Evolutionary conservation across 2,329 filamentous ascomycete genomes (phyloP), one percentile per base, ranked within the genome.

Genomic region (Cercospora zeae-maydis): DNA sequence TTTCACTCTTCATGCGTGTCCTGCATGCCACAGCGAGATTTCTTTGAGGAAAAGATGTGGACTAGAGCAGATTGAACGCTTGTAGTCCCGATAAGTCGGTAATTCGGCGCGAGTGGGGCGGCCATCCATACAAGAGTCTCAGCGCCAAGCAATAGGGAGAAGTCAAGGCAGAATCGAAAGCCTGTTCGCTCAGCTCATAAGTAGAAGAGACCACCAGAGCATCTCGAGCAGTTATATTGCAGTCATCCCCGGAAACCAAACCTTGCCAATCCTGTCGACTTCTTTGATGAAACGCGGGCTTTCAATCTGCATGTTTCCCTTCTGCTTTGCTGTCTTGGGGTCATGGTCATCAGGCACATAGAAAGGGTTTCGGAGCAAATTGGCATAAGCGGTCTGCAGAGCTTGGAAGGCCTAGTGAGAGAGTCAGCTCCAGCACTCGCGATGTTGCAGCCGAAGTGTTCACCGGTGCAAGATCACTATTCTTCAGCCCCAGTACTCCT

Each of bases 291-390:
- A 99, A 74, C 81, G 87, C 70, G 84, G 85, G 76, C 92, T 96
- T 58, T 86, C 89, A 68, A 98, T 97, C 73, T 88, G 88, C 75
- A 87, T 78, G 4, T 81, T 76, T 47, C 75, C 74, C 42, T 77
- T 71, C 47, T 79, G 75, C 36, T 77, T 77, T 52, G 78, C 78
- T 55, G 81, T 80, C 36, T 80, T 84, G 54, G 89, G 89, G 66
- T 84, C 84, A 75, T 93, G 88, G 71, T 93, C 90, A 74, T 97
- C 92, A 9, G 93, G 93, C 52, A 89, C 87, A 76, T 93, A 98
- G 78, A 99, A 99, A 0, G 93, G 93, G 73, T 99, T 98, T 77
- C 96, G 89, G 68, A 98, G 79, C 57, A 99, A 80, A 65, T 86
- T 82, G 62, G 98, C 90, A 72, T 97, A 99, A 31, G 93, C 92